phyloP scores from a whole-genome alignment of 139 green algal genomes.

The Tetradesmus obliquus region DNA sequence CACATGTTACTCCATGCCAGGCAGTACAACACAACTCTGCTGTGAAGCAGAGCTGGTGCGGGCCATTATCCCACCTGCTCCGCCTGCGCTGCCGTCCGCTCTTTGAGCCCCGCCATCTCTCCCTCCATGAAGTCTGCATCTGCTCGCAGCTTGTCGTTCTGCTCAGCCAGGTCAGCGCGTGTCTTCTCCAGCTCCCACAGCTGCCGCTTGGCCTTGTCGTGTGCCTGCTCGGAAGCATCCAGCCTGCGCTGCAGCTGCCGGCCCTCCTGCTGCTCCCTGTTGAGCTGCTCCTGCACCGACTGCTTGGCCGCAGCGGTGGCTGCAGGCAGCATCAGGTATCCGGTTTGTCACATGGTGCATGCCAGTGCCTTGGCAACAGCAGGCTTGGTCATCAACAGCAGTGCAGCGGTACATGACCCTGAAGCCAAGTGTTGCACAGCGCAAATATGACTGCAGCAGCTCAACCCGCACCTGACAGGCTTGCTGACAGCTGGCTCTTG shows the following conservation, averaged over 20 bases:
- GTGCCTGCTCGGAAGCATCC: neutral
- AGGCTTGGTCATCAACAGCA: neutral
- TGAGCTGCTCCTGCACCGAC: neutral
- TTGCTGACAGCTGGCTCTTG: neutral
- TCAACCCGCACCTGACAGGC: neutral
- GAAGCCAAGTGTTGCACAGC: too few relatives aligned
- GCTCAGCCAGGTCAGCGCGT: neutral
- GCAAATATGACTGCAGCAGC: neutral
- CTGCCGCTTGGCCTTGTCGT: conserved; percentile 4
- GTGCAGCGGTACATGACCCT: neutral
- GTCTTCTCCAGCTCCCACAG: conserved; percentile 32
- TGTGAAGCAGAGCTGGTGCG: neutral
- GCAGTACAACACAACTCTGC: too few relatives aligned
- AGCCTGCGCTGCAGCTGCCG: conserved; percentile 14
- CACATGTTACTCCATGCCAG: too few relatives aligned
- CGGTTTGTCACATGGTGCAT: too few relatives aligned
- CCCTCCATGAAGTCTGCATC: conserved; percentile 30
- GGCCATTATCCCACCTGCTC: conserved; percentile 4
- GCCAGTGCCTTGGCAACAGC: neutral
- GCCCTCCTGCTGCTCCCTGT: neutral
- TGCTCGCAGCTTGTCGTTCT: neutral
- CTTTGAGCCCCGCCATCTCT: conserved; percentile 16
- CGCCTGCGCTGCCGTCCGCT: neutral
- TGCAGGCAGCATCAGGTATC: neutral
- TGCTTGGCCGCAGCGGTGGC: neutral